Conservation (phyloP, 805 yeast species). For the Hanseniaspora valbyensis region DNA sequence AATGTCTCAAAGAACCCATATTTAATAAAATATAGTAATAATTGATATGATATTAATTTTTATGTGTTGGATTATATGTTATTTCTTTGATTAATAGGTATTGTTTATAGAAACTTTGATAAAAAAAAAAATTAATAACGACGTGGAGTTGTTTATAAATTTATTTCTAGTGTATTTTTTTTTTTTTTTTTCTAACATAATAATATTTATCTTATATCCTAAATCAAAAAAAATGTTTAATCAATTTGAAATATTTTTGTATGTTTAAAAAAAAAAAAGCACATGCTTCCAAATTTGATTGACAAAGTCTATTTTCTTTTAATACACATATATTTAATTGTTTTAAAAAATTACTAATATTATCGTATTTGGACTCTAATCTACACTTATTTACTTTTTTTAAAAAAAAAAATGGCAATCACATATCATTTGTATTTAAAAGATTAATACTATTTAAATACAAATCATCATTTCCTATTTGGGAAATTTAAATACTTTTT, state of each 20-base stretch:
- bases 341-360: no score
- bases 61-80: neutral
- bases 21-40: neutral
- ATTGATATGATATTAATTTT: no score
- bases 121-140: neutral
- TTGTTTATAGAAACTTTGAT: no score
- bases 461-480: conserved; percentile 52
- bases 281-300: no score
- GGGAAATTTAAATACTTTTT: conserved; percentile 1
- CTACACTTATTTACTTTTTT: no score
- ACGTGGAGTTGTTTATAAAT: neutral
- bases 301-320: no score
- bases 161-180: neutral
- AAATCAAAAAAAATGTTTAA: neutral
- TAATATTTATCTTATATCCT: neutral
- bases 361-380: no score
- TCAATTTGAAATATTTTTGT: neutral
- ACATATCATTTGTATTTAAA: no score
- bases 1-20: conserved; percentile 74
- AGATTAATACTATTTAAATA: neutral
- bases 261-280: neutral
- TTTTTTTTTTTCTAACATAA: neutral
- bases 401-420: neutral
- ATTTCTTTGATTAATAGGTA: no score
- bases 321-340: no score